Percentiles rank a stretch among this genome's conserved stretches.
phyloP scores from a whole-genome alignment of 257 asterid species.

The Striga asiatica region DNA sequence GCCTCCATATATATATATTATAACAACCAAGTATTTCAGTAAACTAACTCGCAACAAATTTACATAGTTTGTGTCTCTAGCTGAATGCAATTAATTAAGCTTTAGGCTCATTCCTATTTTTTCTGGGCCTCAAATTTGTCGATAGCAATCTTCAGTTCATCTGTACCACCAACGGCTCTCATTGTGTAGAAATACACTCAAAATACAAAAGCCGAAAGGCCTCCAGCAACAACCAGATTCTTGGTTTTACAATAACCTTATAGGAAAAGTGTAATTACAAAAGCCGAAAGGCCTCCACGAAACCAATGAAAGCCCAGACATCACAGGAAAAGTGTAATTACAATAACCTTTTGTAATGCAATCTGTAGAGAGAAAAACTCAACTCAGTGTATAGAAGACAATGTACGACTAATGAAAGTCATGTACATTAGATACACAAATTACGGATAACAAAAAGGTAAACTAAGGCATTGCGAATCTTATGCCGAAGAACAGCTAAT shows the following conservation, averaged over 20 bases:
- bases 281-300: conserved; percentile 46
- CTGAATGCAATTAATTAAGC: conserved; percentile 18
- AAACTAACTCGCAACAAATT: conserved; percentile 11
- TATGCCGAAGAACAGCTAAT: too few species aligned
- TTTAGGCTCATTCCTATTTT: conserved; percentile 25
- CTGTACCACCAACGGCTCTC: conserved; percentile 82
- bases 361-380: neutral
- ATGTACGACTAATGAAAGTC: too few species aligned
- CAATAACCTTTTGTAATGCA: too few species aligned
- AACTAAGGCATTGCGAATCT: too few species aligned
- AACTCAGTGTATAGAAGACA: neutral
- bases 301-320: conserved; percentile 54
- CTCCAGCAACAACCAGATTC: conserved; percentile 68
- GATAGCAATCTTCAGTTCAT: conserved; percentile 78
- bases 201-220: conserved; percentile 56
- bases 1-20: neutral
- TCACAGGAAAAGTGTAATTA: conserved; percentile 24
- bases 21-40: too few species aligned
- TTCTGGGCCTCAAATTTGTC: conserved; percentile 69
- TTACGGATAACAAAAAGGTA: too few species aligned
- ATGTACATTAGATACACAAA: too few species aligned
- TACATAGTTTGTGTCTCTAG: conserved; percentile 1
- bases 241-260: too few species aligned
- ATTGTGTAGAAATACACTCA: conserved; percentile 85
- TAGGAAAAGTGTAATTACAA: too few species aligned